A percentile compares a stretch with the other conserved stretches of the same genome.
Conservation (phyloP, 2,329 filamentous ascomycete species). For the Cercospora sp. region DNA sequence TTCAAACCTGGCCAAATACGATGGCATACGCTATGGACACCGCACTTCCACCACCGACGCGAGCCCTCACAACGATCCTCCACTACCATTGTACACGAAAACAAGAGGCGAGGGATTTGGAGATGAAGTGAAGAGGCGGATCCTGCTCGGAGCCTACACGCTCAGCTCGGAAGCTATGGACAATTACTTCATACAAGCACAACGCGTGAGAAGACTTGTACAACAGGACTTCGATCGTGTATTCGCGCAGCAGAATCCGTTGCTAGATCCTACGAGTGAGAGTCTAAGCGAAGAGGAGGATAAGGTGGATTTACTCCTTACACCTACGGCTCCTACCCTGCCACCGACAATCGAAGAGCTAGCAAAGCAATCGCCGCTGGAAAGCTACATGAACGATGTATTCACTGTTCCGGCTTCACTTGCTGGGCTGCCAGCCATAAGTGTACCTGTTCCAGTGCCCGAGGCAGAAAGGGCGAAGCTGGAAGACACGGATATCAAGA, state of each 20-base stretch:
- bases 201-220: conserved; percentile 80
- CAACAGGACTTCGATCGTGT: conserved; percentile 81
- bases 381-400: conserved; percentile 88
- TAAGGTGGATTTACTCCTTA: conserved; percentile 82
- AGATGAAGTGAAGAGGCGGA: conserved; percentile 78
- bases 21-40: conserved; percentile 87
- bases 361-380: conserved; percentile 41
- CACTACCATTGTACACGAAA: conserved; percentile 63
- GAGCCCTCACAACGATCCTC: conserved; percentile 27
- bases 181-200: conserved; percentile 95
- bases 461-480: conserved; percentile 12
- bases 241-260: conserved; percentile 69
- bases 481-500: conserved; percentile 40
- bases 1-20: conserved; percentile 95
- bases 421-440: conserved; percentile 85
- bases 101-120: conserved; percentile 77
- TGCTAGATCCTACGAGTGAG: conserved; percentile 47
- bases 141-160: conserved; percentile 85
- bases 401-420: conserved; percentile 94
- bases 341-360: conserved; percentile 67
- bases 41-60: conserved; percentile 57
- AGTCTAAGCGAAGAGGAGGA: conserved; percentile 54
- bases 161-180: conserved; percentile 87
- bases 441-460: conserved; percentile 63
- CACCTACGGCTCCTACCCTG: conserved; percentile 78